Evolutionary conservation across 768 basidiomycete species (phyloP).

Genomic region (Tricholoma furcatifolium): DNA sequence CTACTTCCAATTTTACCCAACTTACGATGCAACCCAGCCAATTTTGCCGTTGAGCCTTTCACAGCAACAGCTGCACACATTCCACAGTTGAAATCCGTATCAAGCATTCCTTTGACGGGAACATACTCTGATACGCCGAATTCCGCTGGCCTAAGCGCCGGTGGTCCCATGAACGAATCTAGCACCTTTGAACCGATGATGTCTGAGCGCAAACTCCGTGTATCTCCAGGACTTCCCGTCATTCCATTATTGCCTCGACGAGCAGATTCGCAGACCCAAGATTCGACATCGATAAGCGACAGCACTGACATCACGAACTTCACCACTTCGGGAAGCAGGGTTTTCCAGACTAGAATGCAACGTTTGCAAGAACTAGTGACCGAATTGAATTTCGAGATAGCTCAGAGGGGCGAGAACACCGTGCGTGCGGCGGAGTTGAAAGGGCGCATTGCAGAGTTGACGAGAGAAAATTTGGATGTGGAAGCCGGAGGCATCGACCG

Average conservation of each 20-base stretch:
- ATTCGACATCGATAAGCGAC: neutral
- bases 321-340: neutral
- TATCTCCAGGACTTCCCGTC: too few species aligned
- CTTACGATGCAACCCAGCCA: neutral
- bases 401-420: neutral
- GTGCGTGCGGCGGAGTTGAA: slow-evolving; percentile 3
- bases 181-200: neutral
- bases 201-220: neutral
- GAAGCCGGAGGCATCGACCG: neutral
- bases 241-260: neutral
- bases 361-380: slow-evolving; percentile 7
- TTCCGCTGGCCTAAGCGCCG: neutral
- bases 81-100: too few species aligned
- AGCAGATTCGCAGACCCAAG: neutral
- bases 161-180: neutral
- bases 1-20: neutral
- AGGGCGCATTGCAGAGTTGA: slow-evolving; percentile 7
- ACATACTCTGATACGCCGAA: neutral
- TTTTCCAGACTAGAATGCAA: slow-evolving; percentile 1
- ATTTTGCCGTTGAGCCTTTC: neutral
- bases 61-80: neutral
- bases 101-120: neutral
- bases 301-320: neutral
- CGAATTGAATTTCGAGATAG: slow-evolving; percentile 3
- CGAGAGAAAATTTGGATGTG: slow-evolving; percentile 1